phyloP scores from a whole-genome alignment of 2,329 filamentous ascomycete species.

The Immersiporthe knoxdaviesiana region DNA sequence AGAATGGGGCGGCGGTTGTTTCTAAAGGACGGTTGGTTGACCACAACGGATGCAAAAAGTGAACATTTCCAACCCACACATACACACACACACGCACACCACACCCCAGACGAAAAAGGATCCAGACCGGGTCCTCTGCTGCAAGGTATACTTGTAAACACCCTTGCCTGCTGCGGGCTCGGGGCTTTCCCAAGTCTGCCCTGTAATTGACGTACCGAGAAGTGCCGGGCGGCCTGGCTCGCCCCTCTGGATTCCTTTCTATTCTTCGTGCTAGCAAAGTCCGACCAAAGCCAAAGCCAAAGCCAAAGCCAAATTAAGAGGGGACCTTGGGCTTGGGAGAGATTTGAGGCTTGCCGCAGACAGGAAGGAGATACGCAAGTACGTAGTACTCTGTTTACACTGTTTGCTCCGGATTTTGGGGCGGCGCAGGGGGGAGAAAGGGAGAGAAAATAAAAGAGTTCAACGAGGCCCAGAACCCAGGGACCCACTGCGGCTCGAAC shows the following conservation, averaged over 20 bases:
- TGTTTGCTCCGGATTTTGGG: too few species aligned
- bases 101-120: not conserved
- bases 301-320: too few species aligned
- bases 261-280: not conserved
- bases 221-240: conserved; percentile 1
- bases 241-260: not conserved
- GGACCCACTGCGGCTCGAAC: conserved; percentile 13
- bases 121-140: not conserved
- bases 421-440: not conserved
- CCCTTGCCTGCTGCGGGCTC: not conserved
- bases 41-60: not conserved
- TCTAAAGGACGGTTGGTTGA: not conserved
- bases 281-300: not conserved
- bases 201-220: not conserved
- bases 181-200: not conserved
- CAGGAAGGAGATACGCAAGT: conserved; percentile 21
- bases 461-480: conserved; percentile 10
- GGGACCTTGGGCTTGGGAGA: not conserved
- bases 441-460: not conserved
- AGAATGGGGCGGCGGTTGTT: not conserved
- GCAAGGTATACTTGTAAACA: not conserved
- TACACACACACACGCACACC: too few species aligned
- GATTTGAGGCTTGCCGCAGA: conserved; percentile 25
- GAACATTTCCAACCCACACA: not conserved
- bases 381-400: too few species aligned